Evolutionary conservation across 164 flowering plant genomes (phyloP), one percentile per base, ranked within the genome.

Genomic region (Aristolochia californica): DNA sequence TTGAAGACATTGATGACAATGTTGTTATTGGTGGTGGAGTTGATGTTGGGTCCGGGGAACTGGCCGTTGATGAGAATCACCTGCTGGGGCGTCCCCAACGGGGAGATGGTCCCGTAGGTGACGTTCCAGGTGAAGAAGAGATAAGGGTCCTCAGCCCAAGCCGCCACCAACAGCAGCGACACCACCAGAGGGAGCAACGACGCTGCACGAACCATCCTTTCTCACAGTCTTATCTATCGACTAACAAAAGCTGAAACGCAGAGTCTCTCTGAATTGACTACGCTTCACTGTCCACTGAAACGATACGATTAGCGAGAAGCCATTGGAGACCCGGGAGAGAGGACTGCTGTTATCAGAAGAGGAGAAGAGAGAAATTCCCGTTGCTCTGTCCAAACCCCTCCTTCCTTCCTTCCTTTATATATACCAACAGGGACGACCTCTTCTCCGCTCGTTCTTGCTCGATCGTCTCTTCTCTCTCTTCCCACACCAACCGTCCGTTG

Each of bases 31-130:
- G 76, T 69, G 30, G 83, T 80, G 61, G 80, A 64, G 62, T 82
- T 77, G 64, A 82, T 72, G 62, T 65, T 73, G 2, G 87, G 87
- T 2, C 87, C 87, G 0, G 83, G 87, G 64, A 82, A 82, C 51
- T 77, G 53, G 20, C 68, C 77, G 48, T 82, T 82, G 62, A 82
- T 79, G 18, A 76, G 68, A 60, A 82, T 82, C 28, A 50, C 80
- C 56, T 74, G 69, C 44, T 78, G 78, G 11, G 77, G 76, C 25
- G 61, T 65, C 1, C 80, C 82, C 13, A 75, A 43, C 2, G 82
- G 82, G 24, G 80, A 60, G 48, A 63, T 55, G 63, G 69, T 76
- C 17, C 75, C 78, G 22, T 76, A 76, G n/a, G 64, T 67, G 11
- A 78, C 75, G 5, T 76, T 59, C 82, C 82, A 78, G 0, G 63